Evolutionary conservation across 306 rosid genomes (phyloP), one percentile per base, ranked within the genome.

Genomic region (Medicago lupulina): DNA sequence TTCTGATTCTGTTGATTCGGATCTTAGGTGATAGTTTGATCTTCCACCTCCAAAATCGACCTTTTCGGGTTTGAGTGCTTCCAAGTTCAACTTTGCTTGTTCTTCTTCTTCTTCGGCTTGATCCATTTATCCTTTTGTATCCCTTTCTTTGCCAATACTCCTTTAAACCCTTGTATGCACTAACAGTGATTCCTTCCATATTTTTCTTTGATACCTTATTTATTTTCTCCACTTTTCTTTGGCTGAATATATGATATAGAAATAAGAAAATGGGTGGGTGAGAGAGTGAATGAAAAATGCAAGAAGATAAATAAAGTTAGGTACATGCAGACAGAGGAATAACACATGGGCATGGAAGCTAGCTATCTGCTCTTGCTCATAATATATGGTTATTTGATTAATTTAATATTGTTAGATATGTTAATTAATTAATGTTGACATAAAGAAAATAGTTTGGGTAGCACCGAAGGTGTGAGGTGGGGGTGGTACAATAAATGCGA

Each of bases 1-100:
- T 54, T 62, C 85, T 77, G 28, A 80, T 54, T 62, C 86, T 77
- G 4, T 65, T 49, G 49, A 80, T 68, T 39, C 87, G 79, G 81
- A 91, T 85, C 91, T 85, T 94, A 9, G 91, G 97, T 5, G 85
- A 19, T 3, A 90, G 60, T 74, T 80, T 91, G 74, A 95, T 78
- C 87, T 79, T 77, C 85, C 85, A 81, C 3, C 85, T 49, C 95
- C 97, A 89, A 16, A 81, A 64, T 15, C 90, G 74, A n/a, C 78
- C 67, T 63, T 71, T 83, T 10, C 89, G 58, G 31, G 63, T 43
- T 11, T 71, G 46, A n/a, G 41, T 21, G 83, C 75, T 44, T 9
- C 86, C 89, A 1, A 88, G 83, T 58, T 86, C 69, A 5, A 76
- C 85, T 18, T 73, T 62, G 65, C 50, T 65, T 1, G 0, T 62